phyloP scores from a whole-genome alignment of 176 grass and related monocot genomes.

The Lolium multiflorum region DNA sequence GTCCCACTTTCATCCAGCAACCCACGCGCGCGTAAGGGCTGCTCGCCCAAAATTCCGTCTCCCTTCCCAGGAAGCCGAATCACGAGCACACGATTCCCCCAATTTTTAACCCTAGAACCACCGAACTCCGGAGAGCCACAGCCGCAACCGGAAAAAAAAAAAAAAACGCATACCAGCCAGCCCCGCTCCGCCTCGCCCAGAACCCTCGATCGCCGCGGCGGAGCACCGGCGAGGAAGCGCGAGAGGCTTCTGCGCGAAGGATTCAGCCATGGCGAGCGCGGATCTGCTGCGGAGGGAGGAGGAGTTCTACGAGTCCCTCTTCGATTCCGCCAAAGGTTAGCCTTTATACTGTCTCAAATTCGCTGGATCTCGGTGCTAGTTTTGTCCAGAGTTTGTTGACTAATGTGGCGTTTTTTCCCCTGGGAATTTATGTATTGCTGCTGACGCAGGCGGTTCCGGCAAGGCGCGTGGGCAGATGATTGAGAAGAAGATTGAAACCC shows the following conservation, averaged over 20 bases:
- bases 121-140: background rate
- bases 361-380: background rate
- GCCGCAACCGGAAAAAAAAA: background rate
- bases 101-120: conserved; percentile 28
- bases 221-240: background rate
- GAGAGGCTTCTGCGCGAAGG: background rate
- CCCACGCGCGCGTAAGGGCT: background rate
- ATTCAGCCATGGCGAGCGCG: conserved; percentile 63
- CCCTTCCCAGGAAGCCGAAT: background rate
- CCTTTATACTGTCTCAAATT: background rate
- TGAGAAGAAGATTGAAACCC: conserved; percentile 82
- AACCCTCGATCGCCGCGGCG: background rate
- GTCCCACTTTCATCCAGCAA: conserved; percentile 21
- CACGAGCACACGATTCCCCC: conserved; percentile 20
- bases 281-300: conserved; percentile 80
- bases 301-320: conserved; percentile 72
- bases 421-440: background rate
- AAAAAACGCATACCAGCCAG: background rate
- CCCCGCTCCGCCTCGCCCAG: background rate
- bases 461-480: conserved; percentile 72
- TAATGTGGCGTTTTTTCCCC: background rate
- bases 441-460: conserved; percentile 48
- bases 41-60: background rate
- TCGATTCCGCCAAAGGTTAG: conserved; percentile 71
- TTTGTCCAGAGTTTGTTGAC: no score